Percentiles rank a stretch among this genome's conserved stretches.
These are phyloP conservation scores for Serendipita sp. DNA, from an alignment of 768 basidiomycete species.

Conservation along the genomic window DNA sequence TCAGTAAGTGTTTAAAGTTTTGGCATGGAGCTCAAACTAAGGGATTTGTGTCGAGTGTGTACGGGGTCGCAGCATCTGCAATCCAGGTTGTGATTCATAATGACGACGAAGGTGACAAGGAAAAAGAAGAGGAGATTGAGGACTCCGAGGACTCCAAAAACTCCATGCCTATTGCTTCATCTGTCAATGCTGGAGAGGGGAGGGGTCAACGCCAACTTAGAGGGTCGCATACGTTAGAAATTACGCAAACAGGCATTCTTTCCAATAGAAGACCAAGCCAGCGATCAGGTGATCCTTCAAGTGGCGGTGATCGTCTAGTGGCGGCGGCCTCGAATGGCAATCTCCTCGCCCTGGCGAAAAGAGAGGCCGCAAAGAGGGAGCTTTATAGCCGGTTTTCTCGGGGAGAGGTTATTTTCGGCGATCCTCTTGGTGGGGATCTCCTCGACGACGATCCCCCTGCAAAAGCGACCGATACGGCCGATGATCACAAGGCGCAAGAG, in stretches of 20 bases:
- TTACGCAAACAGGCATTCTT: slow-evolving; percentile 59
- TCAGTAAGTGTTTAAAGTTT: too few relatives aligned
- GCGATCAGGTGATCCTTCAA: not conserved
- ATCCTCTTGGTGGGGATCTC: not conserved
- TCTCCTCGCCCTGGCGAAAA: slow-evolving; percentile 50
- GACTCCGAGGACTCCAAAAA: not conserved
- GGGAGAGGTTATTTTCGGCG: slow-evolving; percentile 36
- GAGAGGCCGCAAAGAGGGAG: slow-evolving; percentile 56
- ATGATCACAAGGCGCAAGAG: not conserved
- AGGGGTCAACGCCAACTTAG: too few relatives aligned
- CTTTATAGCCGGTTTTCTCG: slow-evolving; percentile 74
- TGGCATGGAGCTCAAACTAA: too few relatives aligned
- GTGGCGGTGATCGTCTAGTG: too few relatives aligned
- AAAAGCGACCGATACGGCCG: too few relatives aligned
- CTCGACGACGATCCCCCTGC: too few relatives aligned
- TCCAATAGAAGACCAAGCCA: slow-evolving; percentile 47
- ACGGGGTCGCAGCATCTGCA: slow-evolving; percentile 64
- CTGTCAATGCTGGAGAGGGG: too few relatives aligned
- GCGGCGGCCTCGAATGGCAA: slow-evolving; percentile 10
- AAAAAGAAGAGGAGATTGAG: slow-evolving; percentile 15
- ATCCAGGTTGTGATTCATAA: slow-evolving; percentile 55
- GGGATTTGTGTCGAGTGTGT: too few relatives aligned
- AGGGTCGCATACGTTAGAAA: not conserved
- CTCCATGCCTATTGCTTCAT: too few relatives aligned
- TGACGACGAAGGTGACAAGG: slow-evolving; percentile 34